Base-by-base conservation (phyloP, 2,329 filamentous ascomycete genomes). In the Grosmannia serpens region DNA sequence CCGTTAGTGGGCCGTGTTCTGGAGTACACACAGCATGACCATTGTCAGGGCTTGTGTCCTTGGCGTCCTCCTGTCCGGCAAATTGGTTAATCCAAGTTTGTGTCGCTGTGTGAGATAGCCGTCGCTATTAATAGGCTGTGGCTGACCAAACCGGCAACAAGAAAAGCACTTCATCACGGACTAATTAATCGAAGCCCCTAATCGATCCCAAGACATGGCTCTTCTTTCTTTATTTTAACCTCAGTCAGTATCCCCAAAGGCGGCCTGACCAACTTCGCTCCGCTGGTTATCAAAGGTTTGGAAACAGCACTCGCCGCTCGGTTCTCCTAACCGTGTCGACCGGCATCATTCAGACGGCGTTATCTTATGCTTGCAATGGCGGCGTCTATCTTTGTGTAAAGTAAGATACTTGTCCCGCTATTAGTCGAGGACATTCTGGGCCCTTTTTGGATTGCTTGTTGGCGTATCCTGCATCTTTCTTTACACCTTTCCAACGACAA, bases 111-210 rank as follows among this genome's bases (percentile, higher is more conserved):
- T 20, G 73, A 77, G 62, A 70, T 71, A 61, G 71, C 77, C 10
- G 72, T 73, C 1, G 71, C 81, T 26, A 68, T 81, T 38, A 77
- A 78, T 68, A 77, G 80, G 56, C 75, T 83, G 49, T 77, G 75
- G 73, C 77, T 58, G 84, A 85, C 67, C 77, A 83, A 69, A 82
- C 79, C 6, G 81, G 81, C 41, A 76, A 83, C 38, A 72, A 75
- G 56, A 81, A 75, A 77, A 74, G 62, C 75, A 76, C 61, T 82
- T 83, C 67, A 79, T 77, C 26, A 66, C 70, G 59, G 73, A 71
- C 62, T 78, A 83, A 65, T 72, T 83, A 6, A 55, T 77, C 2
- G 81, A 84, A 64, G 74, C 77, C 7, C 65, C 83, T 1, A 54
- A 68, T n/a, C 24, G 80, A 82, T 62, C 71, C 74, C n/a, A 78